Evolutionary conservation across 176 grass and related monocot genomes (phyloP), one percentile per base, ranked within the genome.

Genomic region (sorghum (Sorghum bicolor)): DNA sequence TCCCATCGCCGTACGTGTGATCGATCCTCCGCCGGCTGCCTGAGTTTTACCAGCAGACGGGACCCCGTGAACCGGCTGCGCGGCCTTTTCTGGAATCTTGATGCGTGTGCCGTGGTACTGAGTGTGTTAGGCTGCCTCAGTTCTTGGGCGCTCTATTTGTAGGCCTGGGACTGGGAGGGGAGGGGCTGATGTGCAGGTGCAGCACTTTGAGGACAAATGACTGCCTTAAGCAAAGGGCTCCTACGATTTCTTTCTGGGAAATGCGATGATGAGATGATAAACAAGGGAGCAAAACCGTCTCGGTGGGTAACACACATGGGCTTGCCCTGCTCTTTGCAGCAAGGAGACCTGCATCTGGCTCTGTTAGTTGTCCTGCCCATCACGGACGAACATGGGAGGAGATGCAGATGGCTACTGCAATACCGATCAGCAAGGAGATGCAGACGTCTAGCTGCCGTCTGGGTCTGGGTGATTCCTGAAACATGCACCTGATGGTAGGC

Each of bases 251-350:
- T 45, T 45, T 45, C 41, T 43, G 41, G 43, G 43, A 15, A 48
- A 48, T 17, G 14, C 17, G 14, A 48, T 15, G 45, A 48, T 48
- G 45, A 48, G 14, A 47, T 15, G 12, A 47, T 13, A 48, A 48
- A 48, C 10, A 48, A 48, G 45, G 45, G 61, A 37, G 61, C 60
- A 5, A 39, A 50, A 76, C n/a, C 40, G 60, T 0, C 62, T 48
- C 10, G 38, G 30, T 22, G 31, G 50, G 36, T 25, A 31, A 19
- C 16, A 50, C 84, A 86, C 57, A 80, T 86, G 67, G 55, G 55
- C 15, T 8, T 38, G 67, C 9, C 44, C 5, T 52, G 53, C 68
- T 62, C 68, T 24, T 73, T 80, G 67, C 31, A 52, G 76, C 31
- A 53, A 86, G 19, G 22, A 31, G 17, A 10, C 62, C 61, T 77